Percentiles rank a stretch among this genome's conserved stretches.
Evolutionary conservation across 2,329 filamentous ascomycete species (phyloP).

Genomic region (Exophiala lecanii-corni): DNA sequence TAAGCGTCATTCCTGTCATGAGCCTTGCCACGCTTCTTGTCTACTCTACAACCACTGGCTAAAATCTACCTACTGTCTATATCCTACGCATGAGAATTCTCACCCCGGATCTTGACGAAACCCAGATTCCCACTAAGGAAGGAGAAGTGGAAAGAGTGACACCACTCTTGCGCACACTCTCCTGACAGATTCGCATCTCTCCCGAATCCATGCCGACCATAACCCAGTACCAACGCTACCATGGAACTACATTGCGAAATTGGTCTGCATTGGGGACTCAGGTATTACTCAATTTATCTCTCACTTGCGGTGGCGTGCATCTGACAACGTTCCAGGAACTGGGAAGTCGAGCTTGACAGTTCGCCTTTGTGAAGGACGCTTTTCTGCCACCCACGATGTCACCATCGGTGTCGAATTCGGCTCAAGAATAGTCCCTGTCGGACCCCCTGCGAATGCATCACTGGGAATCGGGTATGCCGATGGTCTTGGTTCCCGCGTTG

Average conservation of each 20-base stretch:
- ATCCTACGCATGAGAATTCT: too few relatives aligned
- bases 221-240: constrained; percentile 46
- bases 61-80: too few relatives aligned
- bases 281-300: constrained; percentile 51
- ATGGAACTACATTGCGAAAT: constrained; percentile 99
- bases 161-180: too few relatives aligned
- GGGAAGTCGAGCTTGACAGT: constrained; percentile 92
- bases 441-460: constrained; percentile 66
- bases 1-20: too few relatives aligned
- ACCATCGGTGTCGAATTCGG: constrained; percentile 97
- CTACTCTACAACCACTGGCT: too few relatives aligned
- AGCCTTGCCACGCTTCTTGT: too few relatives aligned
- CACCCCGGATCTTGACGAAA: too few relatives aligned
- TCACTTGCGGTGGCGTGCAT: background rate
- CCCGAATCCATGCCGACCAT: constrained; percentile 28
- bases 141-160: too few relatives aligned
- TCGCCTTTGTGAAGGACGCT: constrained; percentile 92
- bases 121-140: too few relatives aligned
- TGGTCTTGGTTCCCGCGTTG: constrained; percentile 4
- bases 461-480: constrained; percentile 51
- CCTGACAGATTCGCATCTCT: constrained; percentile 2
- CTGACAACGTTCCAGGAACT: constrained; percentile 34
- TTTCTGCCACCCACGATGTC: constrained; percentile 90
- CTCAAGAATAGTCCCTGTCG: constrained; percentile 85
- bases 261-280: constrained; percentile 94